Base-by-base conservation (phyloP, 441 rosid species). In the Euphorbia corollata region DNA sequence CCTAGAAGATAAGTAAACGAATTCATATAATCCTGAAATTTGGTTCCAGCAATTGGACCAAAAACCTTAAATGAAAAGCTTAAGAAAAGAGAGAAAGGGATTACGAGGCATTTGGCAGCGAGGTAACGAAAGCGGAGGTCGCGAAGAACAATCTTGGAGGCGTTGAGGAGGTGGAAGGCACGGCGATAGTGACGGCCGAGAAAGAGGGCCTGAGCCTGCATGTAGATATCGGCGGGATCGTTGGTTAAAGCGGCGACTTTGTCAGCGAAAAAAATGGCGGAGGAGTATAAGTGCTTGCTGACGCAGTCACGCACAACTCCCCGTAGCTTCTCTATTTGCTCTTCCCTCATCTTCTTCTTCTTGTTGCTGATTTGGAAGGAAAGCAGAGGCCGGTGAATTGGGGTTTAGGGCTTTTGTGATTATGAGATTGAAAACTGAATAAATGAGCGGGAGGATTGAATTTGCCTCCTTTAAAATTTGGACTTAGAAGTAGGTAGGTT, bases 91-190 rank as follows among this genome's bases (percentile, higher is more conserved):
- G 53, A 30, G 68, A 60, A 39, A 65, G n/a, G n/a, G 23, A 13
- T 11, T 79, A 86, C 98, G 38, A 91, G 99, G 82, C 97, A 91
- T 73, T 91, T 93, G 65, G 99, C 97, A 7, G 99, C 96, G 43
- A 93, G 92, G 85, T 89, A 91, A 73, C 92, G 96, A 64, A 93
- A 89, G 30, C 96, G 96, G 66, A 87, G 99, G 81, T 93, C 99
- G 5, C 89, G 89, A 70, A 85, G 86, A 59, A 93, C 92, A 53
- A 91, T 91, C 80, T 85, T 83, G 60, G 97, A 91, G 69, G 97
- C 88, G 72, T 86, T 85, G 64, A 93, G 93, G 59, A 93, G 95
- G 79, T 91, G 95, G 73, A 84, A 91, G 23, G 99, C 95, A 58
- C 95, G 95, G 74, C 97, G 99, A 84, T 61, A 89, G 56, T 93